phyloP scores from a whole-genome alignment of 495 filamentous ascomycete species.

The Pyrenula aspistea region DNA sequence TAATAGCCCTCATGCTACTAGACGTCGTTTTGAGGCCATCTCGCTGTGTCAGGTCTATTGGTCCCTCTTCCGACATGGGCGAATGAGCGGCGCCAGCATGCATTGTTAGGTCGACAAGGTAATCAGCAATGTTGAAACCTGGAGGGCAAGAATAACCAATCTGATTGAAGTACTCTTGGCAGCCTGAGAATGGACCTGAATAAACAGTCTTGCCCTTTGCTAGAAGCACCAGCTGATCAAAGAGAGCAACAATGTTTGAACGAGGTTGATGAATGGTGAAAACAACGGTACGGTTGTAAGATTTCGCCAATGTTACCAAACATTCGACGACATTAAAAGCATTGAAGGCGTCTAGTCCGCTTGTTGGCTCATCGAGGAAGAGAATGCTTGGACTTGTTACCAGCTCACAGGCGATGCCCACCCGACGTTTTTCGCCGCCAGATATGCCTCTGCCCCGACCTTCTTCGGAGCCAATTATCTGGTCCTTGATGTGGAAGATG shows the following conservation, averaged over 20 bases:
- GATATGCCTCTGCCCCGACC: slow-evolving; percentile 90
- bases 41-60: slow-evolving; percentile 22
- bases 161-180: slow-evolving; percentile 84
- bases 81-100: slow-evolving; percentile 57
- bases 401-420: slow-evolving; percentile 93
- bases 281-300: slow-evolving; percentile 89
- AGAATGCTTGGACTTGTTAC: slow-evolving; percentile 96
- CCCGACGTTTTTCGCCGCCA: slow-evolving; percentile 89
- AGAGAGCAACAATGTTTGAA: slow-evolving; percentile 98
- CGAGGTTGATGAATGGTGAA: slow-evolving; percentile 99
- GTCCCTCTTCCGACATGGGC: slow-evolving; percentile 43
- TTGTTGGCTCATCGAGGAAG: slow-evolving; percentile 94
- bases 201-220: slow-evolving; percentile 86
- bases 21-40: slow-evolving; percentile 57
- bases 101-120: slow-evolving; percentile 95
- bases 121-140: slow-evolving; percentile 98
- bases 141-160: slow-evolving; percentile 87
- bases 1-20: slow-evolving; percentile 80
- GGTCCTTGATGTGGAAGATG: slow-evolving; percentile 83
- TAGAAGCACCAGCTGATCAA: slow-evolving; percentile 83
- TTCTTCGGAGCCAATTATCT: slow-evolving; percentile 95
- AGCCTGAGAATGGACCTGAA: slow-evolving; percentile 78
- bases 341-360: slow-evolving; percentile 89
- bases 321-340: slow-evolving; percentile 97
- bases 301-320: slow-evolving; percentile 86